Conservation (phyloP, 2,329 filamentous ascomycete species). For the Neofusicoccum kwambonambiense region DNA sequence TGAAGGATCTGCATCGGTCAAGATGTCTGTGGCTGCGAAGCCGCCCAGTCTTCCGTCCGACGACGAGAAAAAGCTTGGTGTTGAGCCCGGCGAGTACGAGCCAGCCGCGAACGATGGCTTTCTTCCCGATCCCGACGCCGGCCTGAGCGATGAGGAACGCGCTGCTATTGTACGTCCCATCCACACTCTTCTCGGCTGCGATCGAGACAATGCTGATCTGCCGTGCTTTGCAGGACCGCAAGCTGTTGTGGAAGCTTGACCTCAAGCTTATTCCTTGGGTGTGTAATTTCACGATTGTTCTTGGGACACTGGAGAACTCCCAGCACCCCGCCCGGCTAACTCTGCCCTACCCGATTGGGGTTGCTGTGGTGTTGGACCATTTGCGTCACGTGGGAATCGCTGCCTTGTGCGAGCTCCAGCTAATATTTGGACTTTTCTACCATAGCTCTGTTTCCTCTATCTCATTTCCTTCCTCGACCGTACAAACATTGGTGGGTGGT, state of each 20-base stretch:
- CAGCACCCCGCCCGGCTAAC: no score
- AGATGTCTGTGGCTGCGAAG: background rate
- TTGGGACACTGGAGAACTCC: background rate
- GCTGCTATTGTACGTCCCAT: constrained; percentile 56
- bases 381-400: background rate
- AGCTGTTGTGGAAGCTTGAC: constrained; percentile 63
- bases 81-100: constrained; percentile 18
- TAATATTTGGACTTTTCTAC: background rate
- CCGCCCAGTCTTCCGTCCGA: constrained; percentile 17
- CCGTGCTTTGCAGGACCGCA: constrained; percentile 52
- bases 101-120: constrained; percentile 18
- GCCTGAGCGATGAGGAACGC: constrained; percentile 62
- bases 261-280: constrained; percentile 60
- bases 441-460: constrained; percentile 66
- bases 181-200: background rate
- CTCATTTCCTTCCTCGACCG: constrained; percentile 68
- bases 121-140: constrained; percentile 60
- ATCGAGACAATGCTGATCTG: background rate
- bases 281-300: constrained; percentile 10
- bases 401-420: background rate
- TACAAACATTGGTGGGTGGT: constrained; percentile 61
- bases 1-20: no score
- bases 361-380: background rate
- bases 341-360: no score
- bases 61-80: constrained; percentile 22